A percentile compares a stretch with the other conserved stretches of the same genome.
Evolutionary conservation across 2,329 filamentous ascomycete species (phyloP).

Genomic region (Penicillium sp.): DNA sequence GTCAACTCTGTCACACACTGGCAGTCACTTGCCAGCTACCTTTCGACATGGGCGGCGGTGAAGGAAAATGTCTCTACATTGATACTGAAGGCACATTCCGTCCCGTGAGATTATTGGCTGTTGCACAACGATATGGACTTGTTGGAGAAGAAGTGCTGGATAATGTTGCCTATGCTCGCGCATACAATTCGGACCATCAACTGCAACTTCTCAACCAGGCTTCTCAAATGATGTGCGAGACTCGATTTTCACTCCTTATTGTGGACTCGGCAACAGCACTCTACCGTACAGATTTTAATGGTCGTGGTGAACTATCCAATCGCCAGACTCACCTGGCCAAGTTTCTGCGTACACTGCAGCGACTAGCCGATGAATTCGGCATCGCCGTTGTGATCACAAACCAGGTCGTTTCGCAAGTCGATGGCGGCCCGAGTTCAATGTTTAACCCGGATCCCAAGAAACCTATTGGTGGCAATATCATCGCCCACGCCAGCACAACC

Average conservation of each 20-base stretch:
- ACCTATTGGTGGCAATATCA: constrained; percentile 97
- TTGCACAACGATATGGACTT: constrained; percentile 89
- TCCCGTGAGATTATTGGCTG: constrained; percentile 82
- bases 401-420: constrained; percentile 96
- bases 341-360: constrained; percentile 47
- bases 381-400: constrained; percentile 99
- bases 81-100: constrained; percentile 97
- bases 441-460: constrained; percentile 99
- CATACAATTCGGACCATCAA: constrained; percentile 98
- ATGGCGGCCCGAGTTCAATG: constrained; percentile 94
- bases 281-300: constrained; percentile 93
- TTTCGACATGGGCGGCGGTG: constrained; percentile 97
- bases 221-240: constrained; percentile 99
- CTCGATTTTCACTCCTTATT: constrained; percentile 88
- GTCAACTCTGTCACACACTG: constrained; percentile 97
- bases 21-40: constrained; percentile 96
- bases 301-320: constrained; percentile 93
- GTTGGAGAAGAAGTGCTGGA: constrained; percentile 96
- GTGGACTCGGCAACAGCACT: constrained; percentile 95
- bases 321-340: constrained; percentile 61
- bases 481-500: constrained; percentile 94
- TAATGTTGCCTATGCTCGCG: constrained; percentile 95
- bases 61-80: constrained; percentile 97
- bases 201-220: constrained; percentile 92
- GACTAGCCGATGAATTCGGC: constrained; percentile 70